A percentile compares a stretch with the other conserved stretches of the same genome.
These are phyloP conservation scores for Magnusiomyces tetraspermus DNA, from an alignment of 1,139 yeast genomes.

Conservation along the genomic window DNA sequence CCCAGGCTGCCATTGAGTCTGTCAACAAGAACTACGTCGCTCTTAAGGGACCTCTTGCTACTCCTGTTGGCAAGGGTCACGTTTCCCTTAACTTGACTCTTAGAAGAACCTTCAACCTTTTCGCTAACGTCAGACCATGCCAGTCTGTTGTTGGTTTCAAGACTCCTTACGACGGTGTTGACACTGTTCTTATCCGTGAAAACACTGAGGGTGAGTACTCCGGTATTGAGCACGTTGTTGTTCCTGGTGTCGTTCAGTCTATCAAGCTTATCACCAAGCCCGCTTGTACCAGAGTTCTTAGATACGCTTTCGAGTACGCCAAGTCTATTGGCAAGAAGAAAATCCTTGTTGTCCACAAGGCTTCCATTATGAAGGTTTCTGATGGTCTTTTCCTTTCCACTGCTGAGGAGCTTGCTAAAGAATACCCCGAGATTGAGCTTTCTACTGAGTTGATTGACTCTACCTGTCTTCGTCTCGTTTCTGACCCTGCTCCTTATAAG, in stretches of 20 bases:
- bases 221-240: slow-evolving; percentile 96
- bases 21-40: slow-evolving; percentile 91
- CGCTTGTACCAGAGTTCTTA: slow-evolving; percentile 91
- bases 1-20: slow-evolving; percentile 83
- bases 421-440: slow-evolving; percentile 82
- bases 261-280: slow-evolving; percentile 93
- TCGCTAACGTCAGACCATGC: slow-evolving; percentile 97
- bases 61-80: slow-evolving; percentile 98
- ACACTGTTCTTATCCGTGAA: slow-evolving; percentile 94
- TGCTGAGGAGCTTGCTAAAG: slow-evolving; percentile 80
- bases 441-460: slow-evolving; percentile 87
- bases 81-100: slow-evolving; percentile 93
- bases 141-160: slow-evolving; percentile 86
- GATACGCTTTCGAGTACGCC: slow-evolving; percentile 96
- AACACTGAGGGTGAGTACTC: slow-evolving; percentile 99
- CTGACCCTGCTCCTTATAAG: slow-evolving; percentile 76
- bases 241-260: slow-evolving; percentile 97
- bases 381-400: slow-evolving; percentile 94
- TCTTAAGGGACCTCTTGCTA: slow-evolving; percentile 94
- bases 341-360: slow-evolving; percentile 93
- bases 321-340: slow-evolving; percentile 79
- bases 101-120: slow-evolving; percentile 92
- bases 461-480: slow-evolving; percentile 83
- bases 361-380: slow-evolving; percentile 94
- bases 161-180: slow-evolving; percentile 90